Conservation (phyloP, 2,329 filamentous ascomycete genomes). For the Cladosporium sphaerospermum region DNA sequence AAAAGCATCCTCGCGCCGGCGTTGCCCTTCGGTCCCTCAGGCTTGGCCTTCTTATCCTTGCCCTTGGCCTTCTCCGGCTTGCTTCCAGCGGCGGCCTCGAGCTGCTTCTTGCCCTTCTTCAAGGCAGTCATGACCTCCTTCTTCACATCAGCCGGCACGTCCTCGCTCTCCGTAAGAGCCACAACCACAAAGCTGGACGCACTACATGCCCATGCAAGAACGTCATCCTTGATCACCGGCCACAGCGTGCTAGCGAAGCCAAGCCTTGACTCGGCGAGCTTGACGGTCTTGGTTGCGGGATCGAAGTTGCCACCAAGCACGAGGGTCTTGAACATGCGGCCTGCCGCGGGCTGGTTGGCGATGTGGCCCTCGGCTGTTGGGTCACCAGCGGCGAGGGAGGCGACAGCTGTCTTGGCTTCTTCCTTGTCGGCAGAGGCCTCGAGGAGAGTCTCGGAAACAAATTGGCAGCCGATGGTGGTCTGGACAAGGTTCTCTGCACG, state of each 20-base stretch:
- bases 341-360: constrained; percentile 56
- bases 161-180: constrained; percentile 65
- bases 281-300: constrained; percentile 60
- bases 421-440: constrained; percentile 59
- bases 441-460: constrained; percentile 76
- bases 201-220: constrained; percentile 79
- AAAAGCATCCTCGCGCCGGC: constrained; percentile 43
- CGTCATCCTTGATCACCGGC: constrained; percentile 65
- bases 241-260: constrained; percentile 80
- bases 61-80: constrained; percentile 37
- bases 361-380: constrained; percentile 50
- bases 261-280: constrained; percentile 67
- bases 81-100: constrained; percentile 58
- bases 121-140: constrained; percentile 63
- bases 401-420: constrained; percentile 61
- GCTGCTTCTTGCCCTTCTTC: constrained; percentile 63
- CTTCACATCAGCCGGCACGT: constrained; percentile 57
- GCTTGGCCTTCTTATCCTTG: constrained; percentile 29
- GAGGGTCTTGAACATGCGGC: constrained; percentile 83
- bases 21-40: constrained; percentile 32
- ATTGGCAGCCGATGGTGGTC: constrained; percentile 78
- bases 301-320: constrained; percentile 88
- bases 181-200: constrained; percentile 82
- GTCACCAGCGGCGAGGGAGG: constrained; percentile 36
- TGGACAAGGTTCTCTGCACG: constrained; percentile 63